phyloP scores from a whole-genome alignment of 768 basidiomycete genomes.

The Mycena galericulata region DNA sequence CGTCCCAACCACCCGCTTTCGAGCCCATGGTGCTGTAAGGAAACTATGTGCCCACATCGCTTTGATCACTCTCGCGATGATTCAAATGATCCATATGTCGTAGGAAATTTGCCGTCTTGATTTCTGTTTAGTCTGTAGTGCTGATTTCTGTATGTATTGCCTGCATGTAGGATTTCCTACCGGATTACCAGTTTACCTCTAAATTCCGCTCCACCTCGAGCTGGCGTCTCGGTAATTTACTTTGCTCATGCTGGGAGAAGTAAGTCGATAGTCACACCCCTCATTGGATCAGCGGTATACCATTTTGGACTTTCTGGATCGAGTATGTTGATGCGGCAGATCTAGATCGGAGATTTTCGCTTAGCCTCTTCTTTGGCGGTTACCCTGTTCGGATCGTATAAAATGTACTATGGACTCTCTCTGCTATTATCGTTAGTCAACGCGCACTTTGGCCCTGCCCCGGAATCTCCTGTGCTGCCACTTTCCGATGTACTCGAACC shows the following conservation, averaged over 20 bases:
- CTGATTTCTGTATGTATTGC: slow-evolving; percentile 13
- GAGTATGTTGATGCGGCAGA: slow-evolving; percentile 20
- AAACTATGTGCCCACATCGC: slow-evolving; percentile 13
- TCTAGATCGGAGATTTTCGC: slow-evolving; percentile 34
- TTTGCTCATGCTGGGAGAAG: slow-evolving; percentile 7
- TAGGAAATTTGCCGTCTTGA: slow-evolving; percentile 19
- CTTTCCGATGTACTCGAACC: slow-evolving; percentile 16
- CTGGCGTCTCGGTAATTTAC: slow-evolving; percentile 9
- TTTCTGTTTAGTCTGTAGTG: slow-evolving; percentile 23
- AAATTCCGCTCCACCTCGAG: not conserved
- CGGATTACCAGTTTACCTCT: slow-evolving; percentile 12
- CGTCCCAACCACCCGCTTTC: slow-evolving; percentile 36
- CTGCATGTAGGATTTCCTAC: slow-evolving; percentile 10
- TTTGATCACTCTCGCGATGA: slow-evolving; percentile 16
- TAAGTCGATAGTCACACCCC: slow-evolving; percentile 9
- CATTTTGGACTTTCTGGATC: slow-evolving; percentile 13
- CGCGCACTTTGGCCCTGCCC: slow-evolving; percentile 6
- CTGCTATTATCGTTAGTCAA: slow-evolving; percentile 15
- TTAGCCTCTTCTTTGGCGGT: slow-evolving; percentile 23
- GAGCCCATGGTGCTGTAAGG: slow-evolving; percentile 33
- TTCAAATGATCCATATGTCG: slow-evolving; percentile 15
- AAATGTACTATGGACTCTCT: slow-evolving; percentile 24
- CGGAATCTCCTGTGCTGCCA: not conserved
- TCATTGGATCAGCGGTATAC: not conserved
- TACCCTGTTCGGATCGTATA: slow-evolving; percentile 26